These are phyloP conservation scores for Neoboletus magnificus DNA, from an alignment of 768 basidiomycete genomes.

Conservation along the genomic window DNA sequence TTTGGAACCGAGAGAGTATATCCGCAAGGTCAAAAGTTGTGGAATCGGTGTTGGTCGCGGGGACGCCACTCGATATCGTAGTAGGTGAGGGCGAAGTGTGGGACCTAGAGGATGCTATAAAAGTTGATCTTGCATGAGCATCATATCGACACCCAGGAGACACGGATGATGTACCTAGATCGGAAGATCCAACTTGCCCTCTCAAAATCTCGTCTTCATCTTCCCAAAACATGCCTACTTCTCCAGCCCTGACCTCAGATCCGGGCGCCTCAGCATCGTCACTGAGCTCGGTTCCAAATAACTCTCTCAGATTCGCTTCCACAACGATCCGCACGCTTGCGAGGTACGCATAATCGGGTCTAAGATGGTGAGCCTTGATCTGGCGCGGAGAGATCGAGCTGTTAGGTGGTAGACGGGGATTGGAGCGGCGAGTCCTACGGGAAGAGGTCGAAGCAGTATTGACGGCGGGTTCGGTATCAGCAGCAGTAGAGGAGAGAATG, in stretches of 20 bases:
- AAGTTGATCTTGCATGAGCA: neutral
- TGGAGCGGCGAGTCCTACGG: constrained; percentile 18
- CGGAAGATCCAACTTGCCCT: neutral
- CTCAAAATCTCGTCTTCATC: constrained; percentile 22
- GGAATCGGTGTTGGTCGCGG: neutral
- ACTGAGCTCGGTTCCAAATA: constrained; percentile 16
- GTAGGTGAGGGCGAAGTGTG: neutral
- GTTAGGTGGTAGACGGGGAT: constrained; percentile 10
- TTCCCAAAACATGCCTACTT: constrained; percentile 26
- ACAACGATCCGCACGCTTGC: constrained; percentile 49
- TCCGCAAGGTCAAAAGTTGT: constrained; percentile 13
- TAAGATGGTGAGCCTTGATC: constrained; percentile 29
- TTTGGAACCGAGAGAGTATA: constrained; percentile 28
- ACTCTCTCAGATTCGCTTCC: constrained; percentile 48
- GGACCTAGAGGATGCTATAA: neutral
- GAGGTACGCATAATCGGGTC: constrained; percentile 53
- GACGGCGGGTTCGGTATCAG: neutral
- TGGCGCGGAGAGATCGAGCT: constrained; percentile 17
- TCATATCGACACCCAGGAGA: neutral
- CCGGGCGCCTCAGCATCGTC: neutral
- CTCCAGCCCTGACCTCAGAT: constrained; percentile 1
- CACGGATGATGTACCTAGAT: constrained; percentile 1
- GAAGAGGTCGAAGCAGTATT: constrained; percentile 3
- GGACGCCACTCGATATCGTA: neutral
- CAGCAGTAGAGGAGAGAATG: neutral